Evolutionary conservation across 768 basidiomycete genomes (phyloP), one percentile per base, ranked within the genome.

Genomic region (Tephrocybe sp.): DNA sequence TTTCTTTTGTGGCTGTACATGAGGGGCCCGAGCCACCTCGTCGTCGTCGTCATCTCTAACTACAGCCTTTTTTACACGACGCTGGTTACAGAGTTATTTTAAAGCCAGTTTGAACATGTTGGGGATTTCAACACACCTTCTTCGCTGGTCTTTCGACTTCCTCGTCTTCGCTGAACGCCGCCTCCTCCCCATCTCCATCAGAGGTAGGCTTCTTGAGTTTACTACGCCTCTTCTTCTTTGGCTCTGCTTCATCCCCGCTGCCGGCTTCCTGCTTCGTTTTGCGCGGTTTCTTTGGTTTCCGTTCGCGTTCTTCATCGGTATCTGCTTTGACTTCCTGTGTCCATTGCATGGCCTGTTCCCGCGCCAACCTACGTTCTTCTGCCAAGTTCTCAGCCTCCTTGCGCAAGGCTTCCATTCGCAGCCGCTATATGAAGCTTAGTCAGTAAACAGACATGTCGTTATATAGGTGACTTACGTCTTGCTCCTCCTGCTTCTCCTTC

Each of bases 21-120:
- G 43, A 10, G 39, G 44, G 15, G 36, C 13, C 13, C 37, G 19
- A n/a, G 70, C 70, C 1, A 70, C 62, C 33, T 77, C 74, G 22
- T 87, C 91, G 9, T 86, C 88, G 12, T 92, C 91, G 9, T 90
- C 88, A 53, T 91, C 90, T 25, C 85, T 70, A 18, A 91, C 79
- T 4, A 86, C 81, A 10, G 88, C 78, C 70, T 86, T 91, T 74
- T 88, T 92, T 34, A 77, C 63, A 30, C 64, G 57, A 11, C 78
- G 75, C 77, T 79, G 51, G 25, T 43, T 49, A 18, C 42, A 48
- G 24, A 47, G 16, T 46, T 21, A 41, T 12, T 31, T 56, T 71
- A 72, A 33, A 39, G 3, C 4, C 18, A 38, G 21, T 18, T 18
- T 19, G 6, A 34, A 12, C 41, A 29, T 25, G n/a, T 9, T 37